Percentiles rank a stretch among this genome's conserved stretches.
Evolutionary conservation across 129 eudicot genomes (phyloP).

Genomic region (Saposhnikovia divaricata): DNA sequence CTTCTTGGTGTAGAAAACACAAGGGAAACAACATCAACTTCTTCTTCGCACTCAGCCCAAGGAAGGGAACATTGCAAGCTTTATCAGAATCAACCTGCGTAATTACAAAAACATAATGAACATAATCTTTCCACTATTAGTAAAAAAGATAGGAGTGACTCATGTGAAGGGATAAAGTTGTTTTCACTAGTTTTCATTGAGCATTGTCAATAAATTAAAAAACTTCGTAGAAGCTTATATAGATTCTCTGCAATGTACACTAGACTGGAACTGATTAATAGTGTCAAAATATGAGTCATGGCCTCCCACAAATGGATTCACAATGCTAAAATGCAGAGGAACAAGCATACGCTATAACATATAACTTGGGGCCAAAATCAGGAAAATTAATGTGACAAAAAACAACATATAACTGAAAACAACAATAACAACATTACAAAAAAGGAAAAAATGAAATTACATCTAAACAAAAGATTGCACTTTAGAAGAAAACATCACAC

Average conservation of each 20-base stretch:
- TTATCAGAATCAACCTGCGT: slow-evolving; percentile 46
- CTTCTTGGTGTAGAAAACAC: slow-evolving; percentile 31
- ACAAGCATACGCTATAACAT: no score
- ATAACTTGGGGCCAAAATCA: not conserved
- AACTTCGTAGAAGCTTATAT: no score
- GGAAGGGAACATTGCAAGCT: slow-evolving; percentile 40
- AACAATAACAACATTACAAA: not conserved
- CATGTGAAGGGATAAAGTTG: not conserved
- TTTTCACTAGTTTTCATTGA: not conserved
- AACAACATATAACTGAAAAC: not conserved
- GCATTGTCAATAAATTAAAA: not conserved
- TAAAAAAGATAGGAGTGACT: not conserved
- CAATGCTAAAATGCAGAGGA: not conserved
- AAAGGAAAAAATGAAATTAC: not conserved
- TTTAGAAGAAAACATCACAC: not conserved
- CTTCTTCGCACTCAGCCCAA: slow-evolving; percentile 38
- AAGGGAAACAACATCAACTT: slow-evolving; percentile 48
- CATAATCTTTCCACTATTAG: not conserved
- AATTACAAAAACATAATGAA: not conserved
- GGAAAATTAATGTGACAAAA: not conserved
- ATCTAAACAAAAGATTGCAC: not conserved
- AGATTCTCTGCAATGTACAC: not conserved
- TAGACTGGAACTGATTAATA: not conserved
- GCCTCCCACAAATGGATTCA: not conserved
- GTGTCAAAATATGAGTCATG: not conserved